Evolutionary conservation across 1,139 yeast species (phyloP).

Genomic region (Blastobotrys raffinosifermentans): DNA sequence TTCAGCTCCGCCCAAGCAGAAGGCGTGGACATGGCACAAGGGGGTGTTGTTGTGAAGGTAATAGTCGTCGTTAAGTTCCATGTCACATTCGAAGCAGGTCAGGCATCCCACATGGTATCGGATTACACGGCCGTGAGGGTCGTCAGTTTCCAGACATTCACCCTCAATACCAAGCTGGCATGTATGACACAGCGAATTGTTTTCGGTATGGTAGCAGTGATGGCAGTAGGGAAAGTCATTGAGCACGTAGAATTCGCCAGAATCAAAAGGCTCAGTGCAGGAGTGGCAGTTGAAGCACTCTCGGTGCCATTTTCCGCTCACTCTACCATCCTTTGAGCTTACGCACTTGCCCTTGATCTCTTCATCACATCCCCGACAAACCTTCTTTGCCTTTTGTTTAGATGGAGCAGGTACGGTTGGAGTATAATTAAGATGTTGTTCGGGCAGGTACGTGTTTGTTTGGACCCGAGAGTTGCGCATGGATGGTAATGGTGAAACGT

Average conservation of each 20-base stretch:
- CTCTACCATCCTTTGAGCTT: constrained; percentile 73
- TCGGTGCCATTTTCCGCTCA: constrained; percentile 94
- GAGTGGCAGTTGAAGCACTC: constrained; percentile 68
- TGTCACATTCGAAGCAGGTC: constrained; percentile 29
- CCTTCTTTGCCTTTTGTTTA: constrained; percentile 10
- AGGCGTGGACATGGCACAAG: constrained; percentile 31
- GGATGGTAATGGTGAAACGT: constrained; percentile 12
- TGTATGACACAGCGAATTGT: constrained; percentile 64
- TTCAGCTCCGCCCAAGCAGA: constrained; percentile 17
- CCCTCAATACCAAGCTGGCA: constrained; percentile 86
- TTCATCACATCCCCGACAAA: constrained; percentile 46
- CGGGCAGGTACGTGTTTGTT: neutral
- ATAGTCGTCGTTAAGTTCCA: constrained; percentile 25
- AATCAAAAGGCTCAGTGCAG: constrained; percentile 42
- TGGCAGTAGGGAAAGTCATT: constrained; percentile 77
- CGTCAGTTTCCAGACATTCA: constrained; percentile 58
- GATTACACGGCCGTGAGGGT: constrained; percentile 6
- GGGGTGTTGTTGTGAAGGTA: constrained; percentile 20
- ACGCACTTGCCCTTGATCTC: constrained; percentile 50
- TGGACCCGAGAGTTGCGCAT: constrained; percentile 2
- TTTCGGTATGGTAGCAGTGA: constrained; percentile 68
- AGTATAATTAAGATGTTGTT: constrained; percentile 2
- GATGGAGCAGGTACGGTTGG: constrained; percentile 1
- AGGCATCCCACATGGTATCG: constrained; percentile 31
- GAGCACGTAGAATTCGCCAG: constrained; percentile 64